Percentiles rank a stretch among this genome's conserved stretches.
phyloP scores from a whole-genome alignment of 2,329 filamentous ascomycete genomes.

The Microsporum canis region DNA sequence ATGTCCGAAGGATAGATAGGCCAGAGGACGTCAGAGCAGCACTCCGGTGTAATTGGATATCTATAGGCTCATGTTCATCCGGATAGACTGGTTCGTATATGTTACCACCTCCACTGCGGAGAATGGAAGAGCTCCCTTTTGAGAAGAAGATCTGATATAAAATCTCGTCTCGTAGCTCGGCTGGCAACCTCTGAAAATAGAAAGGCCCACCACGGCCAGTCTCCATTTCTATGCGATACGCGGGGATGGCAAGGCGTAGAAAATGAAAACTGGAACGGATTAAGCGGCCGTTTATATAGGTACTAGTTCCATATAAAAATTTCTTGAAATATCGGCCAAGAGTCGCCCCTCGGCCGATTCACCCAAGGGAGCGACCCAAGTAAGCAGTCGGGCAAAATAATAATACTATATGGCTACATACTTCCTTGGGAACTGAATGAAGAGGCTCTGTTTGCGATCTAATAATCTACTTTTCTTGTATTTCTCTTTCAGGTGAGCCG shows the following conservation, averaged over 20 bases:
- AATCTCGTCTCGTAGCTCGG: slow-evolving; percentile 4
- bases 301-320: background rate
- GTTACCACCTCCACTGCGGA: background rate
- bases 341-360: background rate
- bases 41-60: background rate
- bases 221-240: background rate
- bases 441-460: too few species aligned
- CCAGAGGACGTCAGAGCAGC: background rate
- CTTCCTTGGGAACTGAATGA: too few species aligned
- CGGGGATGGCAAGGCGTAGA: background rate
- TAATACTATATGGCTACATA: too few species aligned
- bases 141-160: slow-evolving; percentile 5
- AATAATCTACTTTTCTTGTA: too few species aligned
- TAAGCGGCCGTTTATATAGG: background rate
- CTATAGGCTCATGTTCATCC: background rate
- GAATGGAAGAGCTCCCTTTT: background rate
- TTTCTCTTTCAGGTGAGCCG: too few species aligned
- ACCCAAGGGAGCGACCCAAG: too few species aligned
- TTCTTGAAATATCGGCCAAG: background rate
- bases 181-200: background rate
- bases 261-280: background rate
- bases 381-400: too few species aligned
- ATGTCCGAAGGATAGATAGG: slow-evolving; percentile 4
- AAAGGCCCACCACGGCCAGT: background rate
- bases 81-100: background rate